Evolutionary conservation across 2,329 filamentous ascomycete species (phyloP).

Genomic region (Sporothrix euskadiensis): DNA sequence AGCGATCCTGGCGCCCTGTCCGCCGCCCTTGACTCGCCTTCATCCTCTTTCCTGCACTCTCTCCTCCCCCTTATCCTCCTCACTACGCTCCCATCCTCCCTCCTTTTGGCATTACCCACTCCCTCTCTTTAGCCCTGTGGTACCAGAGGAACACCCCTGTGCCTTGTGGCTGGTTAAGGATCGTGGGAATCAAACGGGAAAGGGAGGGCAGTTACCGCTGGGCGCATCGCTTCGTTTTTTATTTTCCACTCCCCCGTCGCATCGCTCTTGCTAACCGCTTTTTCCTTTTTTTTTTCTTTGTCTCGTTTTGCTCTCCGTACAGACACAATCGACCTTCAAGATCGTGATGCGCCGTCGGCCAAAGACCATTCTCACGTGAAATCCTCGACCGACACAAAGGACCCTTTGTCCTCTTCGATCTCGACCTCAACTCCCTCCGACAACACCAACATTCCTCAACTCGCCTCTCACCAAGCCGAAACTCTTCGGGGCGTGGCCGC

Average conservation of each 20-base stretch:
- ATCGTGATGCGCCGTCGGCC: constrained; percentile 77
- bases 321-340: constrained; percentile 96
- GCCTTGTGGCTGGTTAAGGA: constrained; percentile 26
- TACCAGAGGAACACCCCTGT: constrained; percentile 15
- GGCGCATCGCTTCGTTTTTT: constrained; percentile 25
- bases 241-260: constrained; percentile 26
- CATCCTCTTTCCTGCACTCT: constrained; percentile 32
- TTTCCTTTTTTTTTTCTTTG: constrained; percentile 29
- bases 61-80: constrained; percentile 26
- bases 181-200: constrained; percentile 23
- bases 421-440: constrained; percentile 12
- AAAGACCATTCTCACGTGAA: constrained; percentile 70
- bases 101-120: constrained; percentile 28
- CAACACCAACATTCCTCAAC: constrained; percentile 32
- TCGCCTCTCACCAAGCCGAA: constrained; percentile 82
- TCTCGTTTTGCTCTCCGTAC: constrained; percentile 31
- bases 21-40: constrained; percentile 19
- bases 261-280: constrained; percentile 32
- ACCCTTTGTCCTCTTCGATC: constrained; percentile 45
- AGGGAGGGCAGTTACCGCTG: constrained; percentile 13
- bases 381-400: constrained; percentile 50
- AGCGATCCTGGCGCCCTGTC: constrained; percentile 16
- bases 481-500: constrained; percentile 78
- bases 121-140: constrained; percentile 25
- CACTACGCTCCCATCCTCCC: constrained; percentile 1